Evolutionary conservation across 257 asterid species (phyloP).

Genomic region (Ballota nigra): DNA sequence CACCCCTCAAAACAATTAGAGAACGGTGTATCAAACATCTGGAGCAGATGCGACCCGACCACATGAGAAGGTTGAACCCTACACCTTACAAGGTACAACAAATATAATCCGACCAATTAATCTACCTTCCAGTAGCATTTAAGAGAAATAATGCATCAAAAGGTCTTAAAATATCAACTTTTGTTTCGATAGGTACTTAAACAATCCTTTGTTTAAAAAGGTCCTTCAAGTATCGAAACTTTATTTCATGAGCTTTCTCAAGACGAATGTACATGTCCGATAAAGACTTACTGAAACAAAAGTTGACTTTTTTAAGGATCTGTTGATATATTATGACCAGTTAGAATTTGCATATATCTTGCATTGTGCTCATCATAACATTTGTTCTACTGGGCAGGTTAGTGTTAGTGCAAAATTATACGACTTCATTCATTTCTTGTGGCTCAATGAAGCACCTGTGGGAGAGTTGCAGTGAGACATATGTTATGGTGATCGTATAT

Average conservation of each 20-base stretch:
- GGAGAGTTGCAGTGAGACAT: slow-evolving; percentile 75
- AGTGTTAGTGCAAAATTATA: slow-evolving; percentile 90
- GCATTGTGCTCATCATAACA: neutral
- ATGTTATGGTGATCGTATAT: neutral
- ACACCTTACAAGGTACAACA: slow-evolving; percentile 89
- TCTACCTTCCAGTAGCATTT: neutral
- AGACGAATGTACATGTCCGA: too few relatives aligned
- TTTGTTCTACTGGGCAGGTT: slow-evolving; percentile 49
- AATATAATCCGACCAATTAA: neutral
- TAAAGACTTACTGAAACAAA: neutral
- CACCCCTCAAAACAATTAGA: slow-evolving; percentile 57
- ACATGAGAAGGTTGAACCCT: slow-evolving; percentile 97
- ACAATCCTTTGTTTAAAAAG: too few relatives aligned
- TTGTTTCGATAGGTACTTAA: too few relatives aligned
- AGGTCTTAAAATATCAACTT: too few relatives aligned
- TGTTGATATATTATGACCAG: too few relatives aligned
- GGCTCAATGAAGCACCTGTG: slow-evolving; percentile 98
- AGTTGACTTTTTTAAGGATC: too few relatives aligned
- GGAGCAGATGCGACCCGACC: slow-evolving; percentile 87
- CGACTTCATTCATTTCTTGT: slow-evolving; percentile 91
- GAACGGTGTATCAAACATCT: slow-evolving; percentile 73
- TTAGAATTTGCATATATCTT: neutral
- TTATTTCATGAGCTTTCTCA: too few relatives aligned
- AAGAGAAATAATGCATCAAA: too few relatives aligned
- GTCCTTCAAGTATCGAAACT: too few relatives aligned